A percentile compares a stretch with the other conserved stretches of the same genome.
phyloP scores from a whole-genome alignment of 257 asterid genomes.

The Solanum chilense region DNA sequence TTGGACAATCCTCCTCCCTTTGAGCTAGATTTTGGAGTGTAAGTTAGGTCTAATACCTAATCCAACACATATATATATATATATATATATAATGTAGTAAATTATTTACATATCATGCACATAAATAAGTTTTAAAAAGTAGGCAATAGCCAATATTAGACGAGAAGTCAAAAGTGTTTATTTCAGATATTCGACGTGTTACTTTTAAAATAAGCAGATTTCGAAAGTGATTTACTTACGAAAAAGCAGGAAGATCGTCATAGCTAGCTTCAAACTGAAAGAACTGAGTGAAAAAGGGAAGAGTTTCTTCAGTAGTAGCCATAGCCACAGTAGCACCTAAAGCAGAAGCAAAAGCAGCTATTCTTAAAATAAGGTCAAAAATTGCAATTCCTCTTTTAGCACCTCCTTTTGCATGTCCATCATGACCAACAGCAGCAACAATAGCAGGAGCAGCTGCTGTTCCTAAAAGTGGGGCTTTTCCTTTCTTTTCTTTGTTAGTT shows the following conservation, averaged over 20 bases:
- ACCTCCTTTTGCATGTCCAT: constrained; percentile 15
- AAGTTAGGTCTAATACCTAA: too few relatives aligned
- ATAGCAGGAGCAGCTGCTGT: background rate
- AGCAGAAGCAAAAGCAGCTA: constrained; percentile 50
- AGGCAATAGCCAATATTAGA: background rate
- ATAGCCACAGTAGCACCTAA: constrained; percentile 56
- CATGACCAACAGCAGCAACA: background rate
- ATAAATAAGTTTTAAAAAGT: background rate
- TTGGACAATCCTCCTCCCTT: too few relatives aligned
- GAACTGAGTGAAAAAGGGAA: constrained; percentile 91
- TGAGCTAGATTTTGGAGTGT: too few relatives aligned
- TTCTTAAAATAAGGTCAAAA: constrained; percentile 65
- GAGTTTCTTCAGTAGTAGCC: constrained; percentile 80
- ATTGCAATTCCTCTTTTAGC: constrained; percentile 29
- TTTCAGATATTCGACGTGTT: background rate
- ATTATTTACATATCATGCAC: background rate
- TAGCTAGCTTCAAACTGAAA: constrained; percentile 85
- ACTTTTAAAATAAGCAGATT: background rate
- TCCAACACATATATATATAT: background rate
- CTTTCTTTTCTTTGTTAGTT: constrained; percentile 61
- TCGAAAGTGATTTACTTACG: constrained; percentile 25
- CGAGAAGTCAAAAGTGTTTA: background rate
- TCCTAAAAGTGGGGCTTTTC: constrained; percentile 72
- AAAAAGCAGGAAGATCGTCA: constrained; percentile 69
- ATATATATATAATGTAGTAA: background rate